phyloP scores from a whole-genome alignment of 805 yeast species.

The Kuraishia ogatae region DNA sequence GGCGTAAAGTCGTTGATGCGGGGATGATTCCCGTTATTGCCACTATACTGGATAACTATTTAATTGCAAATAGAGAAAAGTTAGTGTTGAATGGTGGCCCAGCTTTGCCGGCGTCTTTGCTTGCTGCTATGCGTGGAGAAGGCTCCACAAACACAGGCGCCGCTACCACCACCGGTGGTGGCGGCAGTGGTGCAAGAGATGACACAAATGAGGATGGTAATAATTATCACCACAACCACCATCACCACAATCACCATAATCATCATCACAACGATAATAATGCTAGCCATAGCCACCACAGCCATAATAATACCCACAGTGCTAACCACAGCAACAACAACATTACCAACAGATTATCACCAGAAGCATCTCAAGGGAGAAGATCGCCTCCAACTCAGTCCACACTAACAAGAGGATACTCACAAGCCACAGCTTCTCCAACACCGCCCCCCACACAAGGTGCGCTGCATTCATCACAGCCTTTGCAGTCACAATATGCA shows the following conservation, averaged over 20 bases:
- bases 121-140: neutral
- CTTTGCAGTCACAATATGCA: neutral
- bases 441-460: neutral
- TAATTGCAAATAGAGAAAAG: conserved; percentile 15
- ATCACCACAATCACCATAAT: neutral
- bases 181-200: neutral
- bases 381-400: neutral
- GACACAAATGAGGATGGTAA: neutral
- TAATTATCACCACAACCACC: neutral
- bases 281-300: neutral
- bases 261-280: too few species aligned
- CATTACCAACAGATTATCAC: too few species aligned
- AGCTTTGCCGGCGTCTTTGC: neutral
- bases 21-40: conserved; percentile 89
- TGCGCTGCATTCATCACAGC: neutral
- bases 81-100: neutral
- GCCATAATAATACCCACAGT: neutral
- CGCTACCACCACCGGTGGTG: too few species aligned
- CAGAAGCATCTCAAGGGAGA: too few species aligned
- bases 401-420: neutral
- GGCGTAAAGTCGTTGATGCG: conserved; percentile 83
- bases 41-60: conserved; percentile 83
- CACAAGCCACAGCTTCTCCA: neutral
- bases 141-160: too few species aligned
- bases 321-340: too few species aligned